Evolutionary conservation across 2,329 filamentous ascomycete species (phyloP), one percentile per base, ranked within the genome.

Genomic region (Monilinia fructicola): DNA sequence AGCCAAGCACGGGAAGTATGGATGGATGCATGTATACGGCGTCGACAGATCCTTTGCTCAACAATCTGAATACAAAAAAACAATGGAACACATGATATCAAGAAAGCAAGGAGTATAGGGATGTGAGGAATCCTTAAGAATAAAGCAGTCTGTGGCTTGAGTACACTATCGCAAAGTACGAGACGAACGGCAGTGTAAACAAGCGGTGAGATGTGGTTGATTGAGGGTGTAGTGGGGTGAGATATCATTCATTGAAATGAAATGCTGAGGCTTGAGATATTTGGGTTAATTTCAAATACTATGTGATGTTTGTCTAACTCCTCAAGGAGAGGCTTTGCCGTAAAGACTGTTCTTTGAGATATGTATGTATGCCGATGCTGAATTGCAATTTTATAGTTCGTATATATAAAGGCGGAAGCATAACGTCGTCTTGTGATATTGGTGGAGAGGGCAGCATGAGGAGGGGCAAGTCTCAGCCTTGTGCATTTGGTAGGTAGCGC

Each of bases 141-240:
- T 60, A 26, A 60, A 60, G 28, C 12, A 26, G 12, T 23, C 38
- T 18, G 44, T 50, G 56, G 44, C 44, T 50, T 38, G 2, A 38
- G 44, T 48, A 60, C 11, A 42, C 21, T 60, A 38, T 48, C 12
- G 56, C 56, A 35, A 60, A 48, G 28, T 60, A 26, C 28, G 4
- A 60, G 44, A 31, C 28, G 31, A 50, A 60, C 56, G 56, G 56
- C 21, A 38, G 28, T 60, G 56, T 48, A 50, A 60, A 50, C 28
- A 50, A 60, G 58, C 44, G 58, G 58, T 60, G 58, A 38, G 44
- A 31, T 26, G 23, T 12, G 42, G 28, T 50, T 26, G 26, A 38
- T 26, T 50, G 58, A 60, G 44, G 58, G 58, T 60, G 58, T 60
- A n/a, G 58, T 60, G 44, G 58, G 44, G 14, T 35, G 44, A 38